These are phyloP conservation scores for Citrus trifoliata DNA, from an alignment of 345 rosid species.

Conservation along the genomic window DNA sequence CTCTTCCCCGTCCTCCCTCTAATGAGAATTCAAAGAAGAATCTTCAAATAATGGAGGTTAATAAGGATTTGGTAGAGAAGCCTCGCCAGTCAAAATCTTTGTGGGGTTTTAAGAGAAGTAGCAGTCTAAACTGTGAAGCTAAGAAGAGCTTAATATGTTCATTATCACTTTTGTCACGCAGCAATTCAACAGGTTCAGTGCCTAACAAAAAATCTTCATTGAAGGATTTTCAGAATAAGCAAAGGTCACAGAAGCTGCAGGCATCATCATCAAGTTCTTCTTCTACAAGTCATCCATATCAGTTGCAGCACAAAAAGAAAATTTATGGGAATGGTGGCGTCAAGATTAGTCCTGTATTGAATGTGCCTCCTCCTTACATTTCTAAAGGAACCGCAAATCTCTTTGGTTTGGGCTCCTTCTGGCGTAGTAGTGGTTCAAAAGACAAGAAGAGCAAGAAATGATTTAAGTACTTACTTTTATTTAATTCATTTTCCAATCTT, in stretches of 20 bases:
- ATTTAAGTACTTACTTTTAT: not conserved
- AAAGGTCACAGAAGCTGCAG: conserved; percentile 34
- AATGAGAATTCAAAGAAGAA: conserved; percentile 24
- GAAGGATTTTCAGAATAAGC: conserved; percentile 36
- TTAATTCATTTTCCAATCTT: not conserved
- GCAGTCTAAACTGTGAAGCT: conserved; percentile 55
- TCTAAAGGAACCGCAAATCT: conserved; percentile 43
- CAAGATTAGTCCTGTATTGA: conserved; percentile 55
- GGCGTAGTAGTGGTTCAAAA: conserved; percentile 41
- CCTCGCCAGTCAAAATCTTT: conserved; percentile 46
- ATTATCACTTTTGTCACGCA: conserved; percentile 58
- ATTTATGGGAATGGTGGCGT: conserved; percentile 37
- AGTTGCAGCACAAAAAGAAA: conserved; percentile 43
- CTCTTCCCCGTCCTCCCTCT: conserved; percentile 27
- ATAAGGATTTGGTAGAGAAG: conserved; percentile 30
- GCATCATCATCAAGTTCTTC: conserved; percentile 27
- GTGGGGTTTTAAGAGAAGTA: conserved; percentile 81
- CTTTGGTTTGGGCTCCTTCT: conserved; percentile 59
- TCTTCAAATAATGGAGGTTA: not conserved
- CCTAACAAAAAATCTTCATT: conserved; percentile 24
- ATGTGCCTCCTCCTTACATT: conserved; percentile 58
- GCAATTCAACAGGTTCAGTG: conserved; percentile 69
- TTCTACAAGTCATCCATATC: conserved; percentile 9
- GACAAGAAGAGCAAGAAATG: conserved; percentile 50
- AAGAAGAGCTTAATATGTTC: conserved; percentile 55